Evolutionary conservation across 2,329 filamentous ascomycete species (phyloP), one percentile per base, ranked within the genome.

Genomic region (Pseudogymnoascus sp.): DNA sequence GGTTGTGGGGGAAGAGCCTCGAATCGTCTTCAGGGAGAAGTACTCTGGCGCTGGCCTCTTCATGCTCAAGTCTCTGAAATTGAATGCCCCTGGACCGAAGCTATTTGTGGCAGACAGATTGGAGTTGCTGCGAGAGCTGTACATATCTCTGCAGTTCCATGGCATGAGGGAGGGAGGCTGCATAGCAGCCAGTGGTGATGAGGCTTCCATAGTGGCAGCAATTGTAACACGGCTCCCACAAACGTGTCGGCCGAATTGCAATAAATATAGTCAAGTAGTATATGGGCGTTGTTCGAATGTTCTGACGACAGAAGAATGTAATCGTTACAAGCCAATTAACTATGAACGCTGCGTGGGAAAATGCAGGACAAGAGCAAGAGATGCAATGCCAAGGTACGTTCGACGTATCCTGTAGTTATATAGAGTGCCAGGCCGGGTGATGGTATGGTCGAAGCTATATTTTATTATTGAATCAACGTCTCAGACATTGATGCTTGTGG

Each of bases 111-210:
- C 72, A 69, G 82, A 83, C 39, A 82, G 74, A 60, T 74, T 75
- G 62, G 73, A 75, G 64, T 80, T 79, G 62, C 78, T 70, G 67
- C 79, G 79, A 28, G 80, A 74, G 59, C 78, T 79, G 71, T 84
- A 84, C 67, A 84, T 73, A 67, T 84, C 82, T 66, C 72, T 76
- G 64, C 73, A 79, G 49, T 67, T 78, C 87, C 84, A 92, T 75
- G 69, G 86, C 82, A 69, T 78, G 78, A 77, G 84, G 79, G 76
- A 82, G 78, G 77, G 84, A 81, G 88, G 91, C 79, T 92, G 91
- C 87, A 97, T 90, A 63, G 93, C 92, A 75, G 93, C 93, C 73
- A 97, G 79, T 55, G 94, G 94, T 70, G 94, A 97, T 49, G 93
- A 97, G 67, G 90, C 88, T 78, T 96, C 92, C 91, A 97, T 97